phyloP scores from a whole-genome alignment of 257 asterid genomes.

The Petunia axillaris region DNA sequence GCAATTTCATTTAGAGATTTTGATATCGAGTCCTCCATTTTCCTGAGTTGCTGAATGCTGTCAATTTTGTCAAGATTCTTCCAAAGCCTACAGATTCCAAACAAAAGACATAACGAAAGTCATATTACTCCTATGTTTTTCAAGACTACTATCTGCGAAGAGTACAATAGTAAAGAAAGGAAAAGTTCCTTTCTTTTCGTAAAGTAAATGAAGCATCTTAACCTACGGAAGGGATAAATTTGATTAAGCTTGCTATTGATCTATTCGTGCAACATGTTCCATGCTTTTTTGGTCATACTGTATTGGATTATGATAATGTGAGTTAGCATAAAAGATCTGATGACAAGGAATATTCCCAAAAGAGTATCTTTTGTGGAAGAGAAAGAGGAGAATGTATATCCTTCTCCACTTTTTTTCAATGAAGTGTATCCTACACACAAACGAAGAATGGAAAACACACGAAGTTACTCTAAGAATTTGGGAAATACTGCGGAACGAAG shows the following conservation, averaged over 20 bases:
- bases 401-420: not conserved
- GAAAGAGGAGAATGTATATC: not conserved
- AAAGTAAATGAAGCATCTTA: not conserved
- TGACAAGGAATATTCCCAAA: constrained; percentile 1
- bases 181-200: too few species aligned
- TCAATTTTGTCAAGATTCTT: constrained; percentile 25
- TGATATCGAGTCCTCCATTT: constrained; percentile 10
- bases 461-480: not conserved
- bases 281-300: too few species aligned
- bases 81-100: constrained; percentile 23
- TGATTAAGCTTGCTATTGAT: not conserved
- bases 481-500: not conserved
- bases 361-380: constrained; percentile 14
- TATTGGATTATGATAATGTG: too few species aligned
- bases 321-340: too few species aligned
- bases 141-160: not conserved
- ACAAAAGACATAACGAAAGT: not conserved
- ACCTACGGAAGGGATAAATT: not conserved
- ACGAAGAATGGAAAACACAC: not conserved
- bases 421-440: not conserved
- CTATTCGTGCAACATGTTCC: not conserved
- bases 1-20: constrained; percentile 9
- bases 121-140: not conserved
- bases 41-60: constrained; percentile 21
- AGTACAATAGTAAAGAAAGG: not conserved